phyloP scores from a whole-genome alignment of 768 basidiomycete species.

The Suillus subaureus region DNA sequence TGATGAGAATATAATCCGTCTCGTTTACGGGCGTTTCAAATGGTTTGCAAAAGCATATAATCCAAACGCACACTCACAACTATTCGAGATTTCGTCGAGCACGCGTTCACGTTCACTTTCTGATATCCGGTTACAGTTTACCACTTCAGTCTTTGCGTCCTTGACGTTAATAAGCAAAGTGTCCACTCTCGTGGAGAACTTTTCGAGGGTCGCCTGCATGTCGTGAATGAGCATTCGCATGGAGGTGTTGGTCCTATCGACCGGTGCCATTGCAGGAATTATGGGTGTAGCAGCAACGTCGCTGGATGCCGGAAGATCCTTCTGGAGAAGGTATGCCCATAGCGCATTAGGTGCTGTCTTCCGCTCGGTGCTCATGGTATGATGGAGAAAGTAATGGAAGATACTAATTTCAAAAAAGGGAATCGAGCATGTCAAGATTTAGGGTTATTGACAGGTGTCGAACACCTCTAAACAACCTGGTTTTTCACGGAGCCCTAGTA shows the following conservation, averaged over 20 bases:
- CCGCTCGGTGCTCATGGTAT: slow-evolving; percentile 1
- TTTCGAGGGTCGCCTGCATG: slow-evolving; percentile 71
- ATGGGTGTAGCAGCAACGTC: slow-evolving; percentile 23
- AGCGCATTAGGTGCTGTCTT: slow-evolving; percentile 27
- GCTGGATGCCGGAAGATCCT: slow-evolving; percentile 34
- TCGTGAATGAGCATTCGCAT: slow-evolving; percentile 75
- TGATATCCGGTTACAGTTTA: slow-evolving; percentile 55
- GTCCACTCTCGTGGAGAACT: slow-evolving; percentile 59
- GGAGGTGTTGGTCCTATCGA: slow-evolving; percentile 69
- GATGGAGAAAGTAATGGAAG: background rate
- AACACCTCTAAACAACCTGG: too few species aligned
- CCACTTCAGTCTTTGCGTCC: slow-evolving; percentile 54
- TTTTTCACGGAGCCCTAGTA: too few species aligned
- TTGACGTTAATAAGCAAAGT: slow-evolving; percentile 53
- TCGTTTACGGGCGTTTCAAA: slow-evolving; percentile 14
- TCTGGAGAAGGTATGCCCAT: slow-evolving; percentile 61
- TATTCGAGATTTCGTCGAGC: slow-evolving; percentile 54
- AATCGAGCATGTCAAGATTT: background rate
- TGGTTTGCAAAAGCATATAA: slow-evolving; percentile 19
- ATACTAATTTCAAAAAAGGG: background rate
- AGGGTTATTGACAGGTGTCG: too few species aligned
- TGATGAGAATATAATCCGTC: slow-evolving; percentile 16
- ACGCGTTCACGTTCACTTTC: slow-evolving; percentile 61
- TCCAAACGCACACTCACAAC: slow-evolving; percentile 44
- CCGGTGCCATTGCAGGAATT: slow-evolving; percentile 45